phyloP scores from a whole-genome alignment of 2,329 filamentous ascomycete genomes.

The Stagonosporopsis rhizophila region DNA sequence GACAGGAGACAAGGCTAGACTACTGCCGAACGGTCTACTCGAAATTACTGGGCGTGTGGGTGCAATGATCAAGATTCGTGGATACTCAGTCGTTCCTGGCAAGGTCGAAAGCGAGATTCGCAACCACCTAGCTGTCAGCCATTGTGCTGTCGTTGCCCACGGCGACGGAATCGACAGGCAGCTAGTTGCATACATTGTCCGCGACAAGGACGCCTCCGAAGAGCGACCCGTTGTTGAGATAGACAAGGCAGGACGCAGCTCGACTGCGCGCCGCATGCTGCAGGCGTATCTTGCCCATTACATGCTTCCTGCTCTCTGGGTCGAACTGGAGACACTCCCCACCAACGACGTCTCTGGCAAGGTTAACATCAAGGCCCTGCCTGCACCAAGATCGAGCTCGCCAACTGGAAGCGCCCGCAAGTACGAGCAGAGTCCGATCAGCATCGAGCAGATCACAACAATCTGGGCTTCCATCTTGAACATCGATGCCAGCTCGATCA shows the following conservation, averaged over 20 bases:
- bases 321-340: slow-evolving; percentile 73
- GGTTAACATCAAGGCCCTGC: slow-evolving; percentile 74
- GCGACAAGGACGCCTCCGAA: slow-evolving; percentile 65
- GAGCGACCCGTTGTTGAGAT: slow-evolving; percentile 70
- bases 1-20: slow-evolving; percentile 73
- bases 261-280: slow-evolving; percentile 70
- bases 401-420: slow-evolving; percentile 56
- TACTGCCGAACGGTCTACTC: slow-evolving; percentile 71
- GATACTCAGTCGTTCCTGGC: slow-evolving; percentile 78
- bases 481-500: slow-evolving; percentile 67
- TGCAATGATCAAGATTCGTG: slow-evolving; percentile 81
- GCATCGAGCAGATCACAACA: slow-evolving; percentile 70
- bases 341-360: slow-evolving; percentile 83
- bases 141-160: slow-evolving; percentile 75
- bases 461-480: slow-evolving; percentile 76
- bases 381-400: slow-evolving; percentile 63
- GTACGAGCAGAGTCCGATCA: slow-evolving; percentile 68
- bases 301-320: slow-evolving; percentile 83
- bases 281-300: slow-evolving; percentile 76
- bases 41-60: slow-evolving; percentile 80
- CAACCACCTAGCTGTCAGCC: slow-evolving; percentile 71
- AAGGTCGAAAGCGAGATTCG: slow-evolving; percentile 78
- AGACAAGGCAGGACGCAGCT: slow-evolving; percentile 74
- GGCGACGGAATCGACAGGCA: slow-evolving; percentile 79
- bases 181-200: slow-evolving; percentile 77